These are phyloP conservation scores for Mycena chlorophos DNA, from an alignment of 768 basidiomycete genomes.

Conservation along the genomic window DNA sequence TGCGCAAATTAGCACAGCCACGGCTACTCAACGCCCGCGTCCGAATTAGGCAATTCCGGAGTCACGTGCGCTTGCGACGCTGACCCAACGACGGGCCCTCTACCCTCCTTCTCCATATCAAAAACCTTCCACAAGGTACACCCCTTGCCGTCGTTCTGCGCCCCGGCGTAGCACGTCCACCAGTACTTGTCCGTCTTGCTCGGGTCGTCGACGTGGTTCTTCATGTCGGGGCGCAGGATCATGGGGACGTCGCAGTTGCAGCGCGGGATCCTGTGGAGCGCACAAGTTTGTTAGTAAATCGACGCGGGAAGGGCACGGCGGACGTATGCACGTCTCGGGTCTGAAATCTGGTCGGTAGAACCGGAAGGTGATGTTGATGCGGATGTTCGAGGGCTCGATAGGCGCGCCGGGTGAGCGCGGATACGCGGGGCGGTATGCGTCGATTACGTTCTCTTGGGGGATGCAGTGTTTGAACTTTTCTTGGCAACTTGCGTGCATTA, in stretches of 20 bases:
- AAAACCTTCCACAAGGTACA: constrained; percentile 75
- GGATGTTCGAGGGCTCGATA: constrained; percentile 57
- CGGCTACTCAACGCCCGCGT: background rate
- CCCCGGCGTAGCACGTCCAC: constrained; percentile 81
- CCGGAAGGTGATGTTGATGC: constrained; percentile 85
- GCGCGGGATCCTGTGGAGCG: constrained; percentile 51
- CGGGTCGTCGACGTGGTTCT: constrained; percentile 60
- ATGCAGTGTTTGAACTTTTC: constrained; percentile 81
- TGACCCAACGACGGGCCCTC: constrained; percentile 44
- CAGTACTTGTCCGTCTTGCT: constrained; percentile 63
- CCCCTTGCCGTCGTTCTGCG: constrained; percentile 82
- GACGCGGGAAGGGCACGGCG: background rate
- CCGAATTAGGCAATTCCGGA: background rate
- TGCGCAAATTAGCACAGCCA: too few species aligned
- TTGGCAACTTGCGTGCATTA: constrained; percentile 86
- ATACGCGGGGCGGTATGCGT: constrained; percentile 65
- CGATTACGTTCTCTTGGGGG: constrained; percentile 69
- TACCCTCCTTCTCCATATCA: constrained; percentile 66
- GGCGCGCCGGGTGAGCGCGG: constrained; percentile 34
- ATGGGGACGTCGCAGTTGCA: constrained; percentile 76
- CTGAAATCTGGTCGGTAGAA: constrained; percentile 84
- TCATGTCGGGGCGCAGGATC: constrained; percentile 77
- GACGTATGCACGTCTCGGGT: constrained; percentile 33
- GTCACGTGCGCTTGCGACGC: background rate
- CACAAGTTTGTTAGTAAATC: background rate